These are phyloP conservation scores for Fusarium avenaceum DNA, from an alignment of 2,329 filamentous ascomycete species.

Conservation along the genomic window DNA sequence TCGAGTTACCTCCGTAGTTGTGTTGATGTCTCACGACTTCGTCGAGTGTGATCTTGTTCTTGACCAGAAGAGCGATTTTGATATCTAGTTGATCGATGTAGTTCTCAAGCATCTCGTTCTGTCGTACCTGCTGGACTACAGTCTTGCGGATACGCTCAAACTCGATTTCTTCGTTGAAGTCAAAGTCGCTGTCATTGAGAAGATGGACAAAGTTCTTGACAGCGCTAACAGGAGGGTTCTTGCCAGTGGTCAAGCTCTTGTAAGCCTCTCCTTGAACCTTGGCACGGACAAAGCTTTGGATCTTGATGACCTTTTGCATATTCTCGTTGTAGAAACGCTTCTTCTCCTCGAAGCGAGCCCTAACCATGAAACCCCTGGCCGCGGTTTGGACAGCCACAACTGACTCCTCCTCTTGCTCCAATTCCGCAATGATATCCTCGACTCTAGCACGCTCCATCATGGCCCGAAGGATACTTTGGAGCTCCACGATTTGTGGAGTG, in stretches of 20 bases:
- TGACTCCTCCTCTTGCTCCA: slow-evolving; percentile 86
- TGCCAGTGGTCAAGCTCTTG: slow-evolving; percentile 94
- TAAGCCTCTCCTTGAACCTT: slow-evolving; percentile 98
- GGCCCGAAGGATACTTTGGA: slow-evolving; percentile 83
- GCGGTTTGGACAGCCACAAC: slow-evolving; percentile 81
- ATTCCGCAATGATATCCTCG: slow-evolving; percentile 78
- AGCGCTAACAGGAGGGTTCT: slow-evolving; percentile 95
- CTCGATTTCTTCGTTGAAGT: slow-evolving; percentile 98
- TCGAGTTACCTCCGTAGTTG: slow-evolving; percentile 92
- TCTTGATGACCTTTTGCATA: slow-evolving; percentile 99
- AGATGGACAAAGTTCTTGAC: slow-evolving; percentile 99
- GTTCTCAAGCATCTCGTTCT: slow-evolving; percentile 96
- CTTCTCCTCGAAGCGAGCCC: slow-evolving; percentile 84
- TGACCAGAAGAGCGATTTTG: slow-evolving; percentile 97
- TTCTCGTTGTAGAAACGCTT: slow-evolving; percentile 91
- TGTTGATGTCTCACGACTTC: slow-evolving; percentile 97
- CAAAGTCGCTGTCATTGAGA: slow-evolving; percentile 97
- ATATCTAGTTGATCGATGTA: slow-evolving; percentile 99
- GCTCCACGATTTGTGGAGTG: slow-evolving; percentile 73
- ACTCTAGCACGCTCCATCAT: slow-evolving; percentile 83
- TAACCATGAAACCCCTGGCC: slow-evolving; percentile 79
- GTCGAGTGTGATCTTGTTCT: slow-evolving; percentile 99
- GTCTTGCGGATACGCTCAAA: slow-evolving; percentile 95
- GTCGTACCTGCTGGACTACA: slow-evolving; percentile 95
- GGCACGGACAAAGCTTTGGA: slow-evolving; percentile 94